phyloP scores from a whole-genome alignment of 305 asterid genomes.

The Fraxinus sp. region DNA sequence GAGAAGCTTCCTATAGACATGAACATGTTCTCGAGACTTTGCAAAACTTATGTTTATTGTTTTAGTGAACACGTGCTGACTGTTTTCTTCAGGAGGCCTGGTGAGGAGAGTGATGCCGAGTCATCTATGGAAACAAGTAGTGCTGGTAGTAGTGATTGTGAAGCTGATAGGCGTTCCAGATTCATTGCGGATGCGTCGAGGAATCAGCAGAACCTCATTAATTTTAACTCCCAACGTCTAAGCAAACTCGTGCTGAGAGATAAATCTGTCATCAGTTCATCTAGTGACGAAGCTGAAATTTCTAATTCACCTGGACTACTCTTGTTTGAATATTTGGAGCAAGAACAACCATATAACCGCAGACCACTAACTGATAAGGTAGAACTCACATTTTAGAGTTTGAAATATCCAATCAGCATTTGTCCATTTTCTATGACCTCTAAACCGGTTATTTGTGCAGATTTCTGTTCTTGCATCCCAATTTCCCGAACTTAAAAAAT shows the following conservation, averaged over 20 bases:
- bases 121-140: slow-evolving; percentile 37
- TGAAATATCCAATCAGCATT: slow-evolving; percentile 8
- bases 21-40: not conserved
- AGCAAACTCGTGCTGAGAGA: slow-evolving; percentile 35
- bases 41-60: not conserved
- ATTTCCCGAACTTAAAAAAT: slow-evolving; percentile 57
- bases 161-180: slow-evolving; percentile 36
- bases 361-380: slow-evolving; percentile 70
- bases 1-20: not conserved
- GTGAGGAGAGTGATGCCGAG: slow-evolving; percentile 40
- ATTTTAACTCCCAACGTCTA: slow-evolving; percentile 30
- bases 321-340: slow-evolving; percentile 62
- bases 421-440: slow-evolving; percentile 12
- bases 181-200: slow-evolving; percentile 16
- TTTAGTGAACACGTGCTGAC: not conserved
- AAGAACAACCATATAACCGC: slow-evolving; percentile 62
- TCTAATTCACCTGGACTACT: slow-evolving; percentile 40
- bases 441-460: slow-evolving; percentile 36
- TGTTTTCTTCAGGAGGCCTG: slow-evolving; percentile 31
- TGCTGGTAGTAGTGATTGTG: slow-evolving; percentile 42
- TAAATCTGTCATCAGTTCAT: slow-evolving; percentile 32
- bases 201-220: not conserved
- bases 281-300: slow-evolving; percentile 37
- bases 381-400: slow-evolving; percentile 3
- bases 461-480: slow-evolving; percentile 51